These are phyloP conservation scores for Colletotrichum ledebouriae DNA, from an alignment of 2,329 filamentous ascomycete species.

Conservation along the genomic window DNA sequence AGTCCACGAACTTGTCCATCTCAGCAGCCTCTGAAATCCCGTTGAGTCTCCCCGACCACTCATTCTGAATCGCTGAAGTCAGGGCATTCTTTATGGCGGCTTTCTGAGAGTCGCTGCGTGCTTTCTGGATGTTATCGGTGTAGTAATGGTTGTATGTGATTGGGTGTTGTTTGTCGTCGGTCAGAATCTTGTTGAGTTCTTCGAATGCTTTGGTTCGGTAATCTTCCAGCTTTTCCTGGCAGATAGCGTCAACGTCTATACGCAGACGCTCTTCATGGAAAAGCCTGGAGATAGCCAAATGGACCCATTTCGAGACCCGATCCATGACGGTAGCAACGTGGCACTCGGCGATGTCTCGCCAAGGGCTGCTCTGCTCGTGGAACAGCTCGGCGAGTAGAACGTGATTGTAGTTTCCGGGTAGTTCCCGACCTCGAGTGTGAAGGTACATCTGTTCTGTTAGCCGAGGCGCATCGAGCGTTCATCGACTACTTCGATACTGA, in stretches of 20 bases:
- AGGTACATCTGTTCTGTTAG: not conserved
- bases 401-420: slow-evolving; percentile 73
- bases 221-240: not conserved
- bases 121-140: slow-evolving; percentile 53
- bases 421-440: slow-evolving; percentile 56
- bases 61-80: too few species aligned
- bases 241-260: not conserved
- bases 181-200: slow-evolving; percentile 18
- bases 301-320: slow-evolving; percentile 12
- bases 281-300: not conserved
- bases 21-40: too few species aligned
- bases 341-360: slow-evolving; percentile 50
- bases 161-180: slow-evolving; percentile 53
- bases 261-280: slow-evolving; percentile 22
- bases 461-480: too few species aligned
- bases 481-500: not conserved
- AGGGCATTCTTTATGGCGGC: not conserved
- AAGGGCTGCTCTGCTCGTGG: slow-evolving; percentile 67
- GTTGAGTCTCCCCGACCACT: too few species aligned
- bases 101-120: slow-evolving; percentile 40
- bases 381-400: slow-evolving; percentile 72
- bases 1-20: not conserved
- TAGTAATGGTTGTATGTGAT: slow-evolving; percentile 68
- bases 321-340: slow-evolving; percentile 12
- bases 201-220: not conserved